Evolutionary conservation across 169 alveolate species (phyloP).

Genomic region (Perkinsus marinus): DNA sequence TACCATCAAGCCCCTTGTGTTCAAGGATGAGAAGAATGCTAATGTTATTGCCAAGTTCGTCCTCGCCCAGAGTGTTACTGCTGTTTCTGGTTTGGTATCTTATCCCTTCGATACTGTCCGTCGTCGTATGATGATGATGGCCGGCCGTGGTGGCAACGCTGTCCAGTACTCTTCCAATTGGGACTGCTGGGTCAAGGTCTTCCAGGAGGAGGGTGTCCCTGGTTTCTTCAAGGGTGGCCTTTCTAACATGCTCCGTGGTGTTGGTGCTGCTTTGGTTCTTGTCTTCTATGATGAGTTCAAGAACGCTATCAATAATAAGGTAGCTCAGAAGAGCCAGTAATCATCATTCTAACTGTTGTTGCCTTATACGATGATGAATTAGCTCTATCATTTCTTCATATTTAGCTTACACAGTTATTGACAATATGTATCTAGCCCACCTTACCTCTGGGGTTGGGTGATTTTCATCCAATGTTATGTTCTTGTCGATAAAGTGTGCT

Average conservation of each 20-base stretch:
- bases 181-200: slow-evolving; percentile 73
- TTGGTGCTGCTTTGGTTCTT: slow-evolving; percentile 86
- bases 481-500: no score
- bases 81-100: slow-evolving; percentile 72
- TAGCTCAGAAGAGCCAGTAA: no score
- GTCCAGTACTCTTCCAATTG: slow-evolving; percentile 63
- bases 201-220: slow-evolving; percentile 64
- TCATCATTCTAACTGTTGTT: no score
- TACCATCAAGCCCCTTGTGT: slow-evolving; percentile 71
- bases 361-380: no score
- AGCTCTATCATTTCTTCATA: no score
- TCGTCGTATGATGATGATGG: slow-evolving; percentile 90
- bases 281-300: slow-evolving; percentile 78
- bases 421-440: no score
- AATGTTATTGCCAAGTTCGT: slow-evolving; percentile 65
- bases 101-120: slow-evolving; percentile 90
- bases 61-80: slow-evolving; percentile 79
- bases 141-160: slow-evolving; percentile 67
- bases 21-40: slow-evolving; percentile 53
- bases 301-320: slow-evolving; percentile 14
- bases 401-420: no score
- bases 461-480: no score
- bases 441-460: no score
- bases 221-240: slow-evolving; percentile 81
- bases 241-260: slow-evolving; percentile 82